A percentile compares a stretch with the other conserved stretches of the same genome.
Evolutionary conservation across 2,329 filamentous ascomycete species (phyloP).

Genomic region (Aspergillus sp.): DNA sequence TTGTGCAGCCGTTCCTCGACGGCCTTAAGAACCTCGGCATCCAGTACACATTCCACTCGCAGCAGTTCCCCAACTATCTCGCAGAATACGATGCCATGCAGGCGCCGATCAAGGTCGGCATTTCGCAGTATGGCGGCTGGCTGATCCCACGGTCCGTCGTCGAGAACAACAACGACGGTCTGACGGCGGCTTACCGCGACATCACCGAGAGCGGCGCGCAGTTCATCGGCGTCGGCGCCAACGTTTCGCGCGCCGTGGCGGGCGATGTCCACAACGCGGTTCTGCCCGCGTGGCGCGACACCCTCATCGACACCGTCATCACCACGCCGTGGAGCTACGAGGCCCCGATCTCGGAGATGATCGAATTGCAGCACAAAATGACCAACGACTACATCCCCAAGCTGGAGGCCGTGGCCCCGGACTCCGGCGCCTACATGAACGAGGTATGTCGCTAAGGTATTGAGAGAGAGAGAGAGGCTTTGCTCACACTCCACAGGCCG

Average conservation of each 20-base stretch:
- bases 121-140: slow-evolving; percentile 26
- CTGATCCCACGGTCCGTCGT: slow-evolving; percentile 30
- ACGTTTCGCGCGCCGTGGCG: slow-evolving; percentile 26
- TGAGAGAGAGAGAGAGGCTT: too few relatives aligned
- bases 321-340: slow-evolving; percentile 31
- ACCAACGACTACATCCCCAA: slow-evolving; percentile 30
- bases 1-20: slow-evolving; percentile 39
- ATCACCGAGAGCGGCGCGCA: slow-evolving; percentile 26
- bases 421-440: slow-evolving; percentile 34
- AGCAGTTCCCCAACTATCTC: slow-evolving; percentile 24
- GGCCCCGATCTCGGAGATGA: slow-evolving; percentile 21
- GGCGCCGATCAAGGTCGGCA: slow-evolving; percentile 26
- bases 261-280: slow-evolving; percentile 37
- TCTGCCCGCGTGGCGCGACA: slow-evolving; percentile 33
- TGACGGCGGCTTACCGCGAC: slow-evolving; percentile 23
- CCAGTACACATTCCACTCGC: slow-evolving; percentile 19
- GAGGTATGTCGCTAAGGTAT: too few relatives aligned
- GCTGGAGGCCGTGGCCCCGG: slow-evolving; percentile 27
- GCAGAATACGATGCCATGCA: slow-evolving; percentile 24
- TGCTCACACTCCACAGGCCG: too few relatives aligned
- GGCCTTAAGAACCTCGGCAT: slow-evolving; percentile 30
- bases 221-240: slow-evolving; percentile 30
- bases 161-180: slow-evolving; percentile 17
- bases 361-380: slow-evolving; percentile 28
- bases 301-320: slow-evolving; percentile 33